A percentile compares a stretch with the other conserved stretches of the same genome.
Evolutionary conservation across 2,329 filamentous ascomycete species (phyloP).

Genomic region (Aquanectria penicillioides): DNA sequence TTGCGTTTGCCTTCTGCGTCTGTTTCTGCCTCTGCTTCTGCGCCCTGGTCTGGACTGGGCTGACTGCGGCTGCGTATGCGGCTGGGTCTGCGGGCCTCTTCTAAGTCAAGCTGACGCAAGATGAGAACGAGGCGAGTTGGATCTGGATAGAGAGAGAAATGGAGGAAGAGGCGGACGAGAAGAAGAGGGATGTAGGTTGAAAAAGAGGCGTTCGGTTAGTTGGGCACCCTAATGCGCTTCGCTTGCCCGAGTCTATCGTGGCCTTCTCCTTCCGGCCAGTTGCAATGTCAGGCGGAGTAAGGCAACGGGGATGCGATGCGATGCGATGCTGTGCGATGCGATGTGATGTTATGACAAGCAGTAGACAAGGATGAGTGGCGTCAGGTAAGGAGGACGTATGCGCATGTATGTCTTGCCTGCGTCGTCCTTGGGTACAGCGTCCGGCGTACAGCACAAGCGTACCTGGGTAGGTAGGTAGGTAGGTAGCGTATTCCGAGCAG

Average conservation of each 20-base stretch:
- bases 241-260: slow-evolving; percentile 28
- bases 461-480: too few species aligned
- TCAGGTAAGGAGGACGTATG: slow-evolving; percentile 7
- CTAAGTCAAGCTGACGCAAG: neutral
- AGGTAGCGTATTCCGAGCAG: too few species aligned
- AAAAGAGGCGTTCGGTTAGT: slow-evolving; percentile 23
- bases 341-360: slow-evolving; percentile 33
- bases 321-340: slow-evolving; percentile 27
- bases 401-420: slow-evolving; percentile 13
- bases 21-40: slow-evolving; percentile 30
- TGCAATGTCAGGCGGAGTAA: slow-evolving; percentile 25
- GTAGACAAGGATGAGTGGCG: slow-evolving; percentile 4
- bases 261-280: slow-evolving; percentile 26
- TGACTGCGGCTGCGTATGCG: slow-evolving; percentile 13
- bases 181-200: neutral
- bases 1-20: slow-evolving; percentile 22
- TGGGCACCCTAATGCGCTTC: slow-evolving; percentile 16
- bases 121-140: neutral
- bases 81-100: slow-evolving; percentile 5
- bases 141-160: neutral
- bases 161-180: neutral
- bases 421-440: neutral
- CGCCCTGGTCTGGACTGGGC: slow-evolving; percentile 25
- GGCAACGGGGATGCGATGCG: slow-evolving; percentile 17
- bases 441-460: too few species aligned